These are phyloP conservation scores for Thamnidium elegans DNA, from an alignment of 192 early-diverging fungal genomes.

Conservation along the genomic window DNA sequence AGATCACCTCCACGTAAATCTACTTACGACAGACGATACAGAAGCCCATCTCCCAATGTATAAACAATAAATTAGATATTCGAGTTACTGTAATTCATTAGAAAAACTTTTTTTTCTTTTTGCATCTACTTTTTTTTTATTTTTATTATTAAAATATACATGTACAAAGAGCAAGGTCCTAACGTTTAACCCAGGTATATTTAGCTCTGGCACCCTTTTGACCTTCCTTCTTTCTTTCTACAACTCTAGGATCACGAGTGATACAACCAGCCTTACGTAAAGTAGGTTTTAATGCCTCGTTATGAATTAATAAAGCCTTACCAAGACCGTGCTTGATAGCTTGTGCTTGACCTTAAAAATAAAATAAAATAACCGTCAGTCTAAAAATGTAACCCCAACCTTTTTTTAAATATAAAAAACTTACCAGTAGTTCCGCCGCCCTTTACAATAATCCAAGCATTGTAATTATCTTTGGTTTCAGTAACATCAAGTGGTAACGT, in stretches of 20 bases:
- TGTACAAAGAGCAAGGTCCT: neutral
- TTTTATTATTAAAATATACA: neutral
- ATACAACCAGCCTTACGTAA: conserved; percentile 58
- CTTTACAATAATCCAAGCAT: conserved; percentile 77
- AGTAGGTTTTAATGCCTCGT: conserved; percentile 53
- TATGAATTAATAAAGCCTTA: conserved; percentile 63
- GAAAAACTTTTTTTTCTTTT: no score
- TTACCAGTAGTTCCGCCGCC: conserved; percentile 80
- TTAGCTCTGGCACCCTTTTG: conserved; percentile 91
- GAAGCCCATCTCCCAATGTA: no score
- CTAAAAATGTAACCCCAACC: neutral
- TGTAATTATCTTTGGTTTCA: conserved; percentile 69
- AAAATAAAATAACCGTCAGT: neutral
- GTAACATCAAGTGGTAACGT: conserved; percentile 72
- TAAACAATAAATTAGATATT: no score
- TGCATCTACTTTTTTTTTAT: no score
- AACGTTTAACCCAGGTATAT: conserved; percentile 65
- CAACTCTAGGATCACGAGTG: conserved; percentile 65
- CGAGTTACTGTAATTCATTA: no score
- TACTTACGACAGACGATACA: no score
- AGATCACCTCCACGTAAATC: no score
- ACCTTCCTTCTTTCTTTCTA: conserved; percentile 96
- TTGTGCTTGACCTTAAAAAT: conserved; percentile 68
- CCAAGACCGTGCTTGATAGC: conserved; percentile 83
- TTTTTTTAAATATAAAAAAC: neutral